Evolutionary conservation across 306 rosid genomes (phyloP).

Genomic region (Albizia julibrissin): DNA sequence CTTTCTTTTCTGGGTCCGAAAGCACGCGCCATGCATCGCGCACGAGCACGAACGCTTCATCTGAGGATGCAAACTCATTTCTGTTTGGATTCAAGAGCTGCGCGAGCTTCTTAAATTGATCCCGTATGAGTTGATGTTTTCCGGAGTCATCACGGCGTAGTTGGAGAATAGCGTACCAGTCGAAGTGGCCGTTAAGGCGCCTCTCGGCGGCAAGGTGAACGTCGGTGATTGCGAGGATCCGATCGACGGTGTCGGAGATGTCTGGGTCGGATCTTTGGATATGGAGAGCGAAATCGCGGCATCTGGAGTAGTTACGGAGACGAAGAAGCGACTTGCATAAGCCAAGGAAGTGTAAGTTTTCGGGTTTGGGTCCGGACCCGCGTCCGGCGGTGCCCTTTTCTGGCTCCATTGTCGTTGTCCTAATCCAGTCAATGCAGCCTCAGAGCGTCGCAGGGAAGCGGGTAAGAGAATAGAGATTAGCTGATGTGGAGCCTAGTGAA

Average conservation of each 20-base stretch:
- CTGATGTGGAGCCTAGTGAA: background rate
- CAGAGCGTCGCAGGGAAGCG: background rate
- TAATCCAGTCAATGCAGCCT: background rate
- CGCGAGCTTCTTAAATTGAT: conserved; percentile 44
- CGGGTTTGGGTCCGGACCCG: conserved; percentile 29
- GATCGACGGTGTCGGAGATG: conserved; percentile 11
- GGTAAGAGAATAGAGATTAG: background rate
- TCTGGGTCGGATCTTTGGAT: conserved; percentile 41
- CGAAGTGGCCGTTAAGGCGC: conserved; percentile 19
- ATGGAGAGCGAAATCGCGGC: conserved; percentile 29
- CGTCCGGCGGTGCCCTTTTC: background rate
- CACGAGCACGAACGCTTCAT: conserved; percentile 45
- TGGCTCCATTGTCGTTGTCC: background rate
- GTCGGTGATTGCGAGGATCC: conserved; percentile 47
- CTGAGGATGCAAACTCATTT: conserved; percentile 43
- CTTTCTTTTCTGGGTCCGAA: conserved; percentile 39
- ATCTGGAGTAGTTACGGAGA: conserved; percentile 35
- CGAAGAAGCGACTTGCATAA: conserved; percentile 17
- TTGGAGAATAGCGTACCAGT: conserved; percentile 56
- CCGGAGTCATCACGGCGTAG: conserved; percentile 33
- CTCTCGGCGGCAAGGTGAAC: conserved; percentile 40
- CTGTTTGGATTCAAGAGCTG: conserved; percentile 42
- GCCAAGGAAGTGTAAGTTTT: background rate
- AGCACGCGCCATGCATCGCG: conserved; percentile 56
- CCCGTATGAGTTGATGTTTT: conserved; percentile 31